Conservation (phyloP, 192 early-diverging fungal species). For the Obelidium mucronatum region DNA sequence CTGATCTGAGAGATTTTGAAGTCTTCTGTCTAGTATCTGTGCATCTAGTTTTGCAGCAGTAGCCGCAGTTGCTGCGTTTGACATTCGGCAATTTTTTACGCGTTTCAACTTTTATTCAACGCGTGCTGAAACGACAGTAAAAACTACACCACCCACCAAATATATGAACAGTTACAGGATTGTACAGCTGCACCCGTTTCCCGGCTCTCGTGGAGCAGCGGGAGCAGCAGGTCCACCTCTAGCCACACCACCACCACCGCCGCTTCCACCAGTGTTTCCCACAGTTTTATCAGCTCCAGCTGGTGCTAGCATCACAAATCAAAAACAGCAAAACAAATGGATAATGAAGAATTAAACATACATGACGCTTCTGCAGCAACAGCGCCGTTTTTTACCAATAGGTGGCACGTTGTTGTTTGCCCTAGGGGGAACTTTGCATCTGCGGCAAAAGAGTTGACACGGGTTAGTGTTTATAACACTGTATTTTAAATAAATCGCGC, state of each 20-base stretch:
- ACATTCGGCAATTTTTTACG: not conserved
- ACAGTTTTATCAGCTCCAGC: not conserved
- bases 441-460: no score
- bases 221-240: not conserved
- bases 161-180: not conserved
- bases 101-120: not conserved
- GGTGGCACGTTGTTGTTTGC: conserved; percentile 52
- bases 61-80: not conserved
- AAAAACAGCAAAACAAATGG: not conserved
- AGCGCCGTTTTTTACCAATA: conserved; percentile 45
- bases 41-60: not conserved
- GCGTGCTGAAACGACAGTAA: not conserved
- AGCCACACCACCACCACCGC: not conserved
- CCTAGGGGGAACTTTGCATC: conserved; percentile 38
- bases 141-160: not conserved
- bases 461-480: no score
- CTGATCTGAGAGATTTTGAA: not conserved
- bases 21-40: not conserved
- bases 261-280: not conserved
- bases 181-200: conserved; percentile 15
- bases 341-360: not conserved
- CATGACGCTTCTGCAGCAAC: not conserved
- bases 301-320: no score
- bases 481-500: no score
- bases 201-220: not conserved